Percentiles rank a stretch among this genome's conserved stretches.
phyloP scores from a whole-genome alignment of 2,329 filamentous ascomycete genomes.

The Hortaea sp. region DNA sequence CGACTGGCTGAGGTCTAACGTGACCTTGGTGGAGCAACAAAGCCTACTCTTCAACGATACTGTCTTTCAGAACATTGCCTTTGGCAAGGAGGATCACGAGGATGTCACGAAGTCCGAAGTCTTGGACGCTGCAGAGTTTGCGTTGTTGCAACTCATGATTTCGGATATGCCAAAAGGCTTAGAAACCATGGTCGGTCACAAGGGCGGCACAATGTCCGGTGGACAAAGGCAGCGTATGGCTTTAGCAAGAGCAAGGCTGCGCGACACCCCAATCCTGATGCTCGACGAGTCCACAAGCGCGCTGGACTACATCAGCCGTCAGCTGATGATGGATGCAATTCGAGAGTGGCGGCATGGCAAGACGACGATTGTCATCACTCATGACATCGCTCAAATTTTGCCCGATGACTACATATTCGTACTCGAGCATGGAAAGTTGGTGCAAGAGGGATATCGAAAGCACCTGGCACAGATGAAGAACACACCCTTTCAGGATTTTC shows the following conservation, averaged over 20 bases:
- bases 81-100: slow-evolving; percentile 50
- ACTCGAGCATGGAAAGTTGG: slow-evolving; percentile 57
- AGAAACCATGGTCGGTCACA: slow-evolving; percentile 59
- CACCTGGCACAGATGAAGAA: slow-evolving; percentile 37
- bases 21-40: slow-evolving; percentile 74
- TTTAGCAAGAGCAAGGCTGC: slow-evolving; percentile 46
- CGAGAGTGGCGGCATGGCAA: slow-evolving; percentile 66
- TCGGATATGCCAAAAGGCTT: slow-evolving; percentile 57
- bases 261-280: slow-evolving; percentile 71
- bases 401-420: slow-evolving; percentile 70
- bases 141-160: slow-evolving; percentile 60
- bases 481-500: slow-evolving; percentile 23
- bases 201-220: slow-evolving; percentile 49
- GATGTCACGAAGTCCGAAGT: slow-evolving; percentile 47
- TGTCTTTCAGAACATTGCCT: slow-evolving; percentile 64
- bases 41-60: slow-evolving; percentile 75
- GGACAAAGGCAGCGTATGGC: slow-evolving; percentile 39
- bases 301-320: slow-evolving; percentile 62
- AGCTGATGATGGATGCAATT: slow-evolving; percentile 62
- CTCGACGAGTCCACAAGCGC: slow-evolving; percentile 85
- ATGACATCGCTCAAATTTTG: slow-evolving; percentile 69
- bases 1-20: slow-evolving; percentile 64
- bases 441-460: slow-evolving; percentile 57
- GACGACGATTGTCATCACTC: slow-evolving; percentile 89
- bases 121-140: slow-evolving; percentile 52